These are phyloP conservation scores for Trypanosoma platydactyli DNA, from an alignment of 208 protist genomes.

Conservation along the genomic window DNA sequence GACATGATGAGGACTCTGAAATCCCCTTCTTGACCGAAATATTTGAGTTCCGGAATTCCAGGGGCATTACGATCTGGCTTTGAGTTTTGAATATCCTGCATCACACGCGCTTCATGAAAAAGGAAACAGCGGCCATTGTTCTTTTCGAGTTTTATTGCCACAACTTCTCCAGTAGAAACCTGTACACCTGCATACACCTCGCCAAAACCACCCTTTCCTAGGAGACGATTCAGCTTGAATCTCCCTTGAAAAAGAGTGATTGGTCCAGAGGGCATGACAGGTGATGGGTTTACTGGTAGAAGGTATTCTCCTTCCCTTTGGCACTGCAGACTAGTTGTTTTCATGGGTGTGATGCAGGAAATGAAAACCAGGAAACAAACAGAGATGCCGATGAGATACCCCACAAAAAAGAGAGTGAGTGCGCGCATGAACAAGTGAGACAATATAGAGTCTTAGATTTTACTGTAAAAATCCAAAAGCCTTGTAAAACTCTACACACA, in stretches of 20 bases:
- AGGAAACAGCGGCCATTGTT: constrained; percentile 93
- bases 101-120: constrained; percentile 96
- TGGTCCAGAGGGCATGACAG: constrained; percentile 1
- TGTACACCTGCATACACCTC: constrained; percentile 94
- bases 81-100: constrained; percentile 79
- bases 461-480: no score
- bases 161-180: constrained; percentile 52
- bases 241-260: constrained; percentile 56
- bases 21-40: constrained; percentile 96
- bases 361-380: background rate
- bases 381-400: no score
- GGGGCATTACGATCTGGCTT: constrained; percentile 42
- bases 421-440: no score
- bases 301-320: background rate
- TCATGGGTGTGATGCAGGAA: background rate
- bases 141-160: constrained; percentile 63
- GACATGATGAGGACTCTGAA: constrained; percentile 99
- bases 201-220: constrained; percentile 98
- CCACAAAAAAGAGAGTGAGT: no score
- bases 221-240: constrained; percentile 61
- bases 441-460: no score
- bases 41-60: constrained; percentile 96
- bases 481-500: background rate
- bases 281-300: background rate
- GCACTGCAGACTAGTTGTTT: background rate